Conservation (phyloP, 139 green algal genomes). For the Zygnema circumcarinatum region DNA sequence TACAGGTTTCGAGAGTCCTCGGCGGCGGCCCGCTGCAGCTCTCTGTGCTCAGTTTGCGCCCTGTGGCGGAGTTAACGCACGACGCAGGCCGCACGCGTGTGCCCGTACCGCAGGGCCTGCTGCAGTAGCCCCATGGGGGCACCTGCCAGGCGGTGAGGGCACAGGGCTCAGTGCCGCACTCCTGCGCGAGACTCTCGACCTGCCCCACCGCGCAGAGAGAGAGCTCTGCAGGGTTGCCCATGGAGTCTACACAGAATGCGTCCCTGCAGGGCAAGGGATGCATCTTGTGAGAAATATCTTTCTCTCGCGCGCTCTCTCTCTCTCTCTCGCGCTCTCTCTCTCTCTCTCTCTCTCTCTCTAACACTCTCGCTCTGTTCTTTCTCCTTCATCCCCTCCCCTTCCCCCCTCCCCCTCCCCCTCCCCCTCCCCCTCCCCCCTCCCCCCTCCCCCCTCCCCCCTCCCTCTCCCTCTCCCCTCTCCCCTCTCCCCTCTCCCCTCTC, state of each 20-base stretch:
- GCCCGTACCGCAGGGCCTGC: constrained; percentile 13
- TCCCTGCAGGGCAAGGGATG: neutral
- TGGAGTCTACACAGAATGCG: neutral
- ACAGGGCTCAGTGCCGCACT: neutral
- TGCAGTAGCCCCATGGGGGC: constrained; percentile 16
- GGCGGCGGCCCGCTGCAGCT: neutral
- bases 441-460: too few relatives aligned
- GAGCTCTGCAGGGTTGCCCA: neutral
- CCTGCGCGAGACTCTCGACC: neutral
- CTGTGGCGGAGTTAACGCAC: constrained; percentile 5
- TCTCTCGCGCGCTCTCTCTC: too few relatives aligned
- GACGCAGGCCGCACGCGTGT: neutral
- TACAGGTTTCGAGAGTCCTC: neutral
- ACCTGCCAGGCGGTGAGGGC: neutral
- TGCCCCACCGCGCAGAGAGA: neutral
- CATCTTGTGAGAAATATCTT: too few relatives aligned
- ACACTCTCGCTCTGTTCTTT: too few relatives aligned
- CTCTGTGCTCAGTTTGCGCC: neutral
- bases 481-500: too few relatives aligned
- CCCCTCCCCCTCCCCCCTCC: too few relatives aligned
- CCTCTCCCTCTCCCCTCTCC: too few relatives aligned
- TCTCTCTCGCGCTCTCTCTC: too few relatives aligned
- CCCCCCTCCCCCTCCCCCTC: too few relatives aligned
- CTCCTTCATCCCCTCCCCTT: too few relatives aligned
- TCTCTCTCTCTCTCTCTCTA: too few relatives aligned